phyloP scores from a whole-genome alignment of 2,329 filamentous ascomycete genomes.

The Tolypocladium ophioglossoides region DNA sequence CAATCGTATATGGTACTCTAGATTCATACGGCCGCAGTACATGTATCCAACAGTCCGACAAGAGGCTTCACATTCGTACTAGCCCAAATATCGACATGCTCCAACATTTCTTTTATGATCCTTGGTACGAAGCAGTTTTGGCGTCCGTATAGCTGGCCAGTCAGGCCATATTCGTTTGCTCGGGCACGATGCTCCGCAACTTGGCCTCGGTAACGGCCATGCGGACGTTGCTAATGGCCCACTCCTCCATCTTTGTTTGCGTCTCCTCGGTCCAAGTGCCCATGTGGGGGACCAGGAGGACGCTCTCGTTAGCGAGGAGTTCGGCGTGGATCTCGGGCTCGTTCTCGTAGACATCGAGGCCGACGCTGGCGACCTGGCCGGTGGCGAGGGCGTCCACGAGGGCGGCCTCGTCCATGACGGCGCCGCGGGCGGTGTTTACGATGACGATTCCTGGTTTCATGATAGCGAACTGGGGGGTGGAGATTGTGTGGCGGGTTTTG shows the following conservation, averaged over 20 bases:
- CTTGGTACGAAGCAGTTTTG: too few species aligned
- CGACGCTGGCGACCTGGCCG: conserved; percentile 59
- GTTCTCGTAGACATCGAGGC: conserved; percentile 75
- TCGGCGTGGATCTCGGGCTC: conserved; percentile 69
- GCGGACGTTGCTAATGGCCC: conserved; percentile 60
- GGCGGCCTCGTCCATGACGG: conserved; percentile 72
- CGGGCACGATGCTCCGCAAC: conserved; percentile 60
- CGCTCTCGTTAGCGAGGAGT: conserved; percentile 57
- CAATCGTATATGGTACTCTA: too few species aligned
- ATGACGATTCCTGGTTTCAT: conserved; percentile 74
- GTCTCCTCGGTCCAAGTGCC: conserved; percentile 69
- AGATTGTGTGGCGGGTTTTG: conserved; percentile 66
- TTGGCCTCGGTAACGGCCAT: conserved; percentile 50
- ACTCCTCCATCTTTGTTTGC: conserved; percentile 60
- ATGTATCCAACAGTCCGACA: not conserved
- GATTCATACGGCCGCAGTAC: too few species aligned
- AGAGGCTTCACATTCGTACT: not conserved
- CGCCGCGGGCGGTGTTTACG: conserved; percentile 74
- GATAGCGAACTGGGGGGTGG: conserved; percentile 54
- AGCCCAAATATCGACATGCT: not conserved
- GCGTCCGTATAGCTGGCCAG: not conserved
- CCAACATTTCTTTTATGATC: too few species aligned
- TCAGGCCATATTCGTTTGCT: conserved; percentile 40
- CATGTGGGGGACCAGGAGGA: conserved; percentile 75
- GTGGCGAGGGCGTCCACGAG: conserved; percentile 62